phyloP scores from a whole-genome alignment of 1,284 basidiomycete genomes.

The Irpex rosettiformis region DNA sequence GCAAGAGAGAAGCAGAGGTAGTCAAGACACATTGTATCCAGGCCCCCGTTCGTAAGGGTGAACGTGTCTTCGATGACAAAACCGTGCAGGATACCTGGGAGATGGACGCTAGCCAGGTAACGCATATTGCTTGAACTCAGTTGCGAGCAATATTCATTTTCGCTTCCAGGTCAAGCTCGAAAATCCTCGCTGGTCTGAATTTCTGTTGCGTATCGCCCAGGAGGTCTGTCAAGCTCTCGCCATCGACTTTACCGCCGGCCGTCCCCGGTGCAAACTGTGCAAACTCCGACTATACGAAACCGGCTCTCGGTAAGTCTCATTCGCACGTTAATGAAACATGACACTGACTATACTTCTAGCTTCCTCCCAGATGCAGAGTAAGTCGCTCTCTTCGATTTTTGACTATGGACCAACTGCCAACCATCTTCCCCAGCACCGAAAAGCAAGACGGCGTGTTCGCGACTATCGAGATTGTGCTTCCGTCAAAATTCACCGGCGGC shows the following conservation, averaged over 20 bases:
- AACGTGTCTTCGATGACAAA: slow-evolving; percentile 22
- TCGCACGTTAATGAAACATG: neutral
- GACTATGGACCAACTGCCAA: neutral
- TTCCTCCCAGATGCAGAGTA: slow-evolving; percentile 33
- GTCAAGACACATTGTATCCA: neutral
- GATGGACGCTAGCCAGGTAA: slow-evolving; percentile 15
- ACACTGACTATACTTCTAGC: slow-evolving; percentile 13
- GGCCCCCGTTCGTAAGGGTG: slow-evolving; percentile 24
- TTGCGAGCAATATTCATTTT: neutral
- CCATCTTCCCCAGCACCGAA: slow-evolving; percentile 28
- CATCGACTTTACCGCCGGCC: slow-evolving; percentile 8
- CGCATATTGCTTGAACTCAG: neutral
- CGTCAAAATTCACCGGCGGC: slow-evolving; percentile 41
- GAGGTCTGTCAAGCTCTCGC: slow-evolving; percentile 24
- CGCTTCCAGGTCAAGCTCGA: slow-evolving; percentile 5
- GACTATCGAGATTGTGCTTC: slow-evolving; percentile 40
- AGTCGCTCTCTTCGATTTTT: slow-evolving; percentile 5
- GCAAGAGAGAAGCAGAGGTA: neutral
- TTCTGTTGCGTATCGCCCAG: neutral
- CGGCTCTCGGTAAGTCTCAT: slow-evolving; percentile 38
- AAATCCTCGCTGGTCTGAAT: slow-evolving; percentile 6
- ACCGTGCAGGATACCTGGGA: slow-evolving; percentile 26
- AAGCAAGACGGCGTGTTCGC: slow-evolving; percentile 42
- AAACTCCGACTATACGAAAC: slow-evolving; percentile 41
- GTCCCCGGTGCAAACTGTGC: slow-evolving; percentile 34